Evolutionary conservation across 768 basidiomycete genomes (phyloP).

Genomic region (Psilocybe cyanescens): DNA sequence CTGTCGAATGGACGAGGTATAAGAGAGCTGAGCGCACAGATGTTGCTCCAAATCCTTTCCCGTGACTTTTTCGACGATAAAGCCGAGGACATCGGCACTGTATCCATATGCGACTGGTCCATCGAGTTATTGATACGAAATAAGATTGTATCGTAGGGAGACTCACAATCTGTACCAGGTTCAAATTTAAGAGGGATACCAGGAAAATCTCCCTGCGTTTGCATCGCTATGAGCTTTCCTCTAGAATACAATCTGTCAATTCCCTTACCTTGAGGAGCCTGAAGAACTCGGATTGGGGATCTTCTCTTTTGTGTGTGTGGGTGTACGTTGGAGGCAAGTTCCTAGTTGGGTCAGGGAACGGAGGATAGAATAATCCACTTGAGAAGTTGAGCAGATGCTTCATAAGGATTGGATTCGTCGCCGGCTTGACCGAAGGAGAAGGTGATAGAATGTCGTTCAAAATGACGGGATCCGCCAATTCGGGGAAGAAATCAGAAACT

Average conservation of each 20-base stretch:
- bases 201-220: slow-evolving; percentile 24
- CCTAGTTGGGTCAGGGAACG: slow-evolving; percentile 4
- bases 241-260: not conserved
- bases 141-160: not conserved
- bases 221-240: not conserved
- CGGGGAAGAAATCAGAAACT: slow-evolving; percentile 30
- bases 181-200: slow-evolving; percentile 32
- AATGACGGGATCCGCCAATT: slow-evolving; percentile 27
- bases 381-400: slow-evolving; percentile 35
- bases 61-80: slow-evolving; percentile 29
- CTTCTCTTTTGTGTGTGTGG: slow-evolving; percentile 18
- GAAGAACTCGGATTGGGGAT: slow-evolving; percentile 24
- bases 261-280: slow-evolving; percentile 21
- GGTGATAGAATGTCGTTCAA: slow-evolving; percentile 18
- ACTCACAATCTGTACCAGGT: slow-evolving; percentile 33
- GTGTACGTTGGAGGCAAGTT: slow-evolving; percentile 21
- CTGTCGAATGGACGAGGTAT: not conserved
- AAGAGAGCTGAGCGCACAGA: slow-evolving; percentile 22
- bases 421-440: slow-evolving; percentile 22
- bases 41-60: slow-evolving; percentile 31
- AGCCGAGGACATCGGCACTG: slow-evolving; percentile 29
- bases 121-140: not conserved
- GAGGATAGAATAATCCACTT: slow-evolving; percentile 32
- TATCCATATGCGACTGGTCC: slow-evolving; percentile 32
- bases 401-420: slow-evolving; percentile 25